A percentile compares a stretch with the other conserved stretches of the same genome.
Conservation (phyloP, 148 eudicot species). For the Rhododendron molle region DNA sequence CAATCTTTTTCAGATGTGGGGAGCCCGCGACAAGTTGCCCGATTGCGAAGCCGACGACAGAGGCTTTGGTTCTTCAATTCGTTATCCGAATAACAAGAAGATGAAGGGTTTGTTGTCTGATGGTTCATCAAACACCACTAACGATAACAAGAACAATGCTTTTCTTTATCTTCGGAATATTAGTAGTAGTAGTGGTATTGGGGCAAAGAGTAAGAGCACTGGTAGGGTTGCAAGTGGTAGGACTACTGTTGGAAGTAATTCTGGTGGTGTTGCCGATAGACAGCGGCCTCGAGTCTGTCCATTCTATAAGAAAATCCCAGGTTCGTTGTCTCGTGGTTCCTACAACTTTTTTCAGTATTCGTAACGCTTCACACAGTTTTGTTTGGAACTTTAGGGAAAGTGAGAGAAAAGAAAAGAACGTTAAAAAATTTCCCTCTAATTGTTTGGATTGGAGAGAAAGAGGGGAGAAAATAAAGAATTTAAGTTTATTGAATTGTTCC, state of each 20-base stretch:
- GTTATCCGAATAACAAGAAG: background rate
- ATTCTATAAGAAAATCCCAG: conserved; percentile 65
- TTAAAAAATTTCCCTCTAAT: no score
- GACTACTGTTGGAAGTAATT: background rate
- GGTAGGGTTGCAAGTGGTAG: no score
- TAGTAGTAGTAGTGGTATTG: background rate
- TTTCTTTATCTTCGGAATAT: background rate
- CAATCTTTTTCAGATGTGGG: conserved; percentile 49
- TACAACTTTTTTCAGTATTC: background rate
- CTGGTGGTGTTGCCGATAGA: background rate
- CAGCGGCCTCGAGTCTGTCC: conserved; percentile 42
- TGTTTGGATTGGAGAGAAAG: no score
- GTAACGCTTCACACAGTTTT: no score
- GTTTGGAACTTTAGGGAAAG: no score
- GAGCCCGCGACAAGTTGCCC: conserved; percentile 3
- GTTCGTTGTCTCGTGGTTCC: conserved; percentile 14
- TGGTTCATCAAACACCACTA: background rate
- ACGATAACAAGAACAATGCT: background rate
- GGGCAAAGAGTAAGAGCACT: background rate
- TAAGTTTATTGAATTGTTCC: no score
- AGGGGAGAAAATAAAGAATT: no score
- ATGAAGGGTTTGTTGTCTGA: background rate
- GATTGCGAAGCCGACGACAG: no score
- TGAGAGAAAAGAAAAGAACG: no score
- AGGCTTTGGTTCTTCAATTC: background rate